These are phyloP conservation scores for Azolla pinnata DNA, from an alignment of 75 land plant genomes.

Conservation along the genomic window DNA sequence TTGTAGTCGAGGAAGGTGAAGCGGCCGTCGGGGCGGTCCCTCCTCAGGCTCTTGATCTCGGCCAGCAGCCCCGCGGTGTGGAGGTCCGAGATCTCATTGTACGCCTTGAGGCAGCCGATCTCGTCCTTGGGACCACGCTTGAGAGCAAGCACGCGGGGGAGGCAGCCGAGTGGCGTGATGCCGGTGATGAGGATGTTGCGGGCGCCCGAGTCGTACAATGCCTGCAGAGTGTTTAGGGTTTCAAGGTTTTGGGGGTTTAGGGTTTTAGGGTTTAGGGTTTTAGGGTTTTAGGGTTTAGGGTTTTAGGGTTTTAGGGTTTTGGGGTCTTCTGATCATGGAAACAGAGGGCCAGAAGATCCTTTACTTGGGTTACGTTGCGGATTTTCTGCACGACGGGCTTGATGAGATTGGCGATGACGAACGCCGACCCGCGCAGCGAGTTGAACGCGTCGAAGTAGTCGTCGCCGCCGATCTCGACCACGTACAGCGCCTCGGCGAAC, in stretches of 20 bases:
- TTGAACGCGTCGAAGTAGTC: not conserved
- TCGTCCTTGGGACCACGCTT: not conserved
- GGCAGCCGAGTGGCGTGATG: slow-evolving; percentile 1
- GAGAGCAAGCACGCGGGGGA: not conserved
- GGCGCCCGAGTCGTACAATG: not conserved
- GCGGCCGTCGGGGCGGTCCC: not conserved
- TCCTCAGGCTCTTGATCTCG: not conserved
- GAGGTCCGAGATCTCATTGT: not conserved
- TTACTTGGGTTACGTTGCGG: no score
- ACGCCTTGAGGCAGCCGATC: not conserved
- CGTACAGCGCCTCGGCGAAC: not conserved
- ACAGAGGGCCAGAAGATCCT: no score
- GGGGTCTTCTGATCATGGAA: no score
- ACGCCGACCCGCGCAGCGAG: not conserved
- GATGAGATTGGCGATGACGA: not conserved
- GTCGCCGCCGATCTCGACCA: not conserved
- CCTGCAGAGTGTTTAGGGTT: no score
- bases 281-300: no score
- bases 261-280: no score
- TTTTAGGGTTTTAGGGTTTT: no score
- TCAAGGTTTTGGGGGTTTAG: no score
- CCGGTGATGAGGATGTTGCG: not conserved
- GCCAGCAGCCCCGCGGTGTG: not conserved
- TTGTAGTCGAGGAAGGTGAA: not conserved
- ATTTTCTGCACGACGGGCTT: not conserved